Evolutionary conservation across 768 basidiomycete species (phyloP).

Genomic region (Lentinula boryana): DNA sequence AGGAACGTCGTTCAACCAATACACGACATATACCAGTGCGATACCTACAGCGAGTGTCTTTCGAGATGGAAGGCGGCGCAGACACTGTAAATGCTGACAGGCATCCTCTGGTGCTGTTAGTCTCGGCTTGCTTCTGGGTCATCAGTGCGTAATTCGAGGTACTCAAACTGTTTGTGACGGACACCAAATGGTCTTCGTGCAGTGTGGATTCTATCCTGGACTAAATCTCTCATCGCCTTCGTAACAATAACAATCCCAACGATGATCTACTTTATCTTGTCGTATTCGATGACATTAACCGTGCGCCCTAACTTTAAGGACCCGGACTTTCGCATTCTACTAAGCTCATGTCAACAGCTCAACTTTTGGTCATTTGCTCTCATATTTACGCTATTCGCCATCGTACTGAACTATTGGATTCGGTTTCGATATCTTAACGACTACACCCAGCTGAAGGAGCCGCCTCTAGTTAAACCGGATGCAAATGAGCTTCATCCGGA

Average conservation of each 20-base stretch:
- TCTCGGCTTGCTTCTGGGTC: conserved; percentile 83
- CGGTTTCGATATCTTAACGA: conserved; percentile 75
- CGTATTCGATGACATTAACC: conserved; percentile 86
- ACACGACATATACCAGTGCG: background rate
- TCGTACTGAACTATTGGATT: conserved; percentile 78
- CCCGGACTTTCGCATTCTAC: conserved; percentile 3
- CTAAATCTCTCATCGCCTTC: conserved; percentile 67
- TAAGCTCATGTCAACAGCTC: conserved; percentile 39
- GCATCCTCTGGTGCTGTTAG: conserved; percentile 70
- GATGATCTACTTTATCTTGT: conserved; percentile 70
- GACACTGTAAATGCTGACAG: conserved; percentile 22
- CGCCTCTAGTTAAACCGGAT: conserved; percentile 76
- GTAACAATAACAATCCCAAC: conserved; percentile 79
- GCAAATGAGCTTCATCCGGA: conserved; percentile 89
- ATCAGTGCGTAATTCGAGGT: conserved; percentile 47
- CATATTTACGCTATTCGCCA: conserved; percentile 60
- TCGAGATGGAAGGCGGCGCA: background rate
- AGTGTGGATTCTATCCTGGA: conserved; percentile 85
- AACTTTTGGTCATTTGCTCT: conserved; percentile 89
- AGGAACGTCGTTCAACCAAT: too few relatives aligned
- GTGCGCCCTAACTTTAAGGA: conserved; percentile 39
- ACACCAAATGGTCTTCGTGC: background rate
- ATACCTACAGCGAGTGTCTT: background rate
- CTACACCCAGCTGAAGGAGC: conserved; percentile 73
- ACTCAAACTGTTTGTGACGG: background rate